These are phyloP conservation scores for Hyphopichia fennica DNA, from an alignment of 1,139 yeast species.

Conservation along the genomic window DNA sequence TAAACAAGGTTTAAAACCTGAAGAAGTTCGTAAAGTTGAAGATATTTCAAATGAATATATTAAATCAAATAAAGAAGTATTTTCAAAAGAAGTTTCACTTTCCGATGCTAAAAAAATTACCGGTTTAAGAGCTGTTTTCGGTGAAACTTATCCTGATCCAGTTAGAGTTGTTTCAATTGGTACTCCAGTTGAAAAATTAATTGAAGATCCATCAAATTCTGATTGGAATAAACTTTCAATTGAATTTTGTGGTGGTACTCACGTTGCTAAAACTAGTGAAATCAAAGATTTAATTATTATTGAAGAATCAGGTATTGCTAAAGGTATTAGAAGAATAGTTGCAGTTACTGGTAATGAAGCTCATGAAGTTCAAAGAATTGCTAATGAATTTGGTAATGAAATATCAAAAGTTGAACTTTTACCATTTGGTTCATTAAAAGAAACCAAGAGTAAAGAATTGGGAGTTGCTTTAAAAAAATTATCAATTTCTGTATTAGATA, in stretches of 20 bases:
- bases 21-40: conserved; percentile 77
- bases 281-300: conserved; percentile 85
- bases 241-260: conserved; percentile 99
- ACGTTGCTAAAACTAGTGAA: conserved; percentile 88
- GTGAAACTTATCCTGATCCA: conserved; percentile 98
- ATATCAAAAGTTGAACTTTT: conserved; percentile 58
- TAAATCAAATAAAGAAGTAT: conserved; percentile 69
- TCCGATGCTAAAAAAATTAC: conserved; percentile 67
- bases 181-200: conserved; percentile 77
- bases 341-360: conserved; percentile 95
- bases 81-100: conserved; percentile 78
- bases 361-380: conserved; percentile 81
- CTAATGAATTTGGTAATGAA: conserved; percentile 64
- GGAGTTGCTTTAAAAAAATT: conserved; percentile 84
- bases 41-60: conserved; percentile 69
- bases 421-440: conserved; percentile 70
- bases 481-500: conserved; percentile 77
- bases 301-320: conserved; percentile 97
- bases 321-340: conserved; percentile 96
- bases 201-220: conserved; percentile 64
- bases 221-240: conserved; percentile 80
- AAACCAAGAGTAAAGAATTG: conserved; percentile 74
- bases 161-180: conserved; percentile 98
- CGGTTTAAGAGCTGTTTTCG: conserved; percentile 96
- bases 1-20: conserved; percentile 72